Conservation (phyloP, 176 grass and related monocot species). For the Eremochloa ophiuroides region DNA sequence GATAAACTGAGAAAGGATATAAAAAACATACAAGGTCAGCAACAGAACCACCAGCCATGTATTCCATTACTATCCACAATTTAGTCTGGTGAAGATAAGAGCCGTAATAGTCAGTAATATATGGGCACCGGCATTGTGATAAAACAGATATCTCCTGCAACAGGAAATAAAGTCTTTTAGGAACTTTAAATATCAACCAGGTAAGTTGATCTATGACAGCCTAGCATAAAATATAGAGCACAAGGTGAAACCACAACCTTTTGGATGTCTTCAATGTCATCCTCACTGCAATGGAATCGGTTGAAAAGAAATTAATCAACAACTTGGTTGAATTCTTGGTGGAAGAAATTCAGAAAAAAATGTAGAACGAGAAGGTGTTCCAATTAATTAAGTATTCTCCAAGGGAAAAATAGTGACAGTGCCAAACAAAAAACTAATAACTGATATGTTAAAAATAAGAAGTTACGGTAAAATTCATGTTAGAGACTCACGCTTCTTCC, state of each 20-base stretch:
- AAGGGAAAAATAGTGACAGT: background rate
- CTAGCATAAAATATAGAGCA: background rate
- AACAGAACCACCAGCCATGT: constrained; percentile 99
- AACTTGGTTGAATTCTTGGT: background rate
- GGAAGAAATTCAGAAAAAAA: background rate
- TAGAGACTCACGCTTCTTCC: constrained; percentile 87
- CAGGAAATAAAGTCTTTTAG: constrained; percentile 31
- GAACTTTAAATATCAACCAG: background rate
- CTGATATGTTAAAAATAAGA: constrained; percentile 7
- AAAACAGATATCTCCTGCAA: constrained; percentile 97
- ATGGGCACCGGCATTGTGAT: constrained; percentile 94
- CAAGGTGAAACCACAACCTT: constrained; percentile 57
- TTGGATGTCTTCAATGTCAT: constrained; percentile 99
- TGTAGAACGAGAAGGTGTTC: constrained; percentile 3
- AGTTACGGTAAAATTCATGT: constrained; percentile 11
- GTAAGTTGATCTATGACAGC: constrained; percentile 18
- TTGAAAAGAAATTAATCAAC: constrained; percentile 22
- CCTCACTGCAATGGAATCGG: constrained; percentile 61
- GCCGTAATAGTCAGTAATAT: constrained; percentile 99
- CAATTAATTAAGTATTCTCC: background rate
- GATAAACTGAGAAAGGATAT: constrained; percentile 23
- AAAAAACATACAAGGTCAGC: constrained; percentile 86
- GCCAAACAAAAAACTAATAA: background rate
- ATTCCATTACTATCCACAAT: constrained; percentile 98
- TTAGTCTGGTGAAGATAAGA: constrained; percentile 99